A percentile compares a stretch with the other conserved stretches of the same genome.
phyloP scores from a whole-genome alignment of 768 basidiomycete species.

The Rhodosporidiobolus odoratus region DNA sequence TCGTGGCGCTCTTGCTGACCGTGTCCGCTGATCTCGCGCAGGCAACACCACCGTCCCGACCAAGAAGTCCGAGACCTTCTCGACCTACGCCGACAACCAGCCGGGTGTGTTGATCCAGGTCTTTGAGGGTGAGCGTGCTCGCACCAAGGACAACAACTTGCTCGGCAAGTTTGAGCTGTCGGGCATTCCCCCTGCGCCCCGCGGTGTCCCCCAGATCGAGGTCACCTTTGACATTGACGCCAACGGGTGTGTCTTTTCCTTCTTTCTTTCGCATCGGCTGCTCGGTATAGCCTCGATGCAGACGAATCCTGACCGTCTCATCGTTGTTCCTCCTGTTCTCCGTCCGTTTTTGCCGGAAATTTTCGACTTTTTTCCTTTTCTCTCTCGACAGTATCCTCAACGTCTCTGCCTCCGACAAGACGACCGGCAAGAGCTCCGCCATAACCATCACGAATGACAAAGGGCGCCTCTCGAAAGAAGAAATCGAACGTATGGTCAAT shows the following conservation, averaged over 20 bases:
- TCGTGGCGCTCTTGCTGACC: constrained; percentile 41
- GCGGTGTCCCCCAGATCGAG: constrained; percentile 95
- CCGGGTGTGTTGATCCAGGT: constrained; percentile 98
- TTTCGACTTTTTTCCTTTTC: too few species aligned
- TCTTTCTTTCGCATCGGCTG: neutral
- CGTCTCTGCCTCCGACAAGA: constrained; percentile 91
- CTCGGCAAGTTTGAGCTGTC: constrained; percentile 98
- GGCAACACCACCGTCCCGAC: constrained; percentile 98
- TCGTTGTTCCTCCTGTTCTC: too few species aligned
- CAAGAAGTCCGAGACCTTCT: constrained; percentile 89
- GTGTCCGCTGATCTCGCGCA: constrained; percentile 48
- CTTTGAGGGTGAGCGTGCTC: constrained; percentile 88
- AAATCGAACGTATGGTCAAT: constrained; percentile 93
- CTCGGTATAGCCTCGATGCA: neutral
- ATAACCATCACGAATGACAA: constrained; percentile 86
- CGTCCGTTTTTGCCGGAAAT: too few species aligned
- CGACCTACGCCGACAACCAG: constrained; percentile 97
- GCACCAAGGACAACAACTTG: constrained; percentile 97
- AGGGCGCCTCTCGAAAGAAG: constrained; percentile 92
- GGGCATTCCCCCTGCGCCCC: constrained; percentile 91
- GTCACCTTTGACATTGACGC: constrained; percentile 98
- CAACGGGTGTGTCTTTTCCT: constrained; percentile 56
- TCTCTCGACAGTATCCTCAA: constrained; percentile 76
- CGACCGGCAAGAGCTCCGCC: constrained; percentile 82
- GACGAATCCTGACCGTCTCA: too few species aligned